Conservation (phyloP, 148 eudicot genomes). For the Drosera capensis region DNA sequence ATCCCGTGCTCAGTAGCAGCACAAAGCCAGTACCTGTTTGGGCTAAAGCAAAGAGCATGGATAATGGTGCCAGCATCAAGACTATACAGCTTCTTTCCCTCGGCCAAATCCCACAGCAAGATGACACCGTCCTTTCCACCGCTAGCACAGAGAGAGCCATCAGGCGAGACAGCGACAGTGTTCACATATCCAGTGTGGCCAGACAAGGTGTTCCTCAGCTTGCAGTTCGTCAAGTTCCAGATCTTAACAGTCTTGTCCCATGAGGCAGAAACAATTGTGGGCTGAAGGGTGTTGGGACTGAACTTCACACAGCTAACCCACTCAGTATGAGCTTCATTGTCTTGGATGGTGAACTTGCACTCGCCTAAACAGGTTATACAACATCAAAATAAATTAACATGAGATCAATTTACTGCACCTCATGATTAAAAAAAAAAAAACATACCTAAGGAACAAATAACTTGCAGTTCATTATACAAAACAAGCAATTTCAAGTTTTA, state of each 20-base stretch:
- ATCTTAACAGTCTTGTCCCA: constrained; percentile 23
- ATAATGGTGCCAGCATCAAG: constrained; percentile 59
- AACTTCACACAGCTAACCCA: constrained; percentile 20
- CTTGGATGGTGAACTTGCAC: constrained; percentile 64
- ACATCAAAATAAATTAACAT: background rate
- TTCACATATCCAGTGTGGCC: constrained; percentile 14
- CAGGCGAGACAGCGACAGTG: constrained; percentile 16
- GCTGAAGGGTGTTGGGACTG: constrained; percentile 25
- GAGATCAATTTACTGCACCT: background rate
- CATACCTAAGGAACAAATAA: background rate
- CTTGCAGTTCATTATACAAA: too few species aligned
- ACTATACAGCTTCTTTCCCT: constrained; percentile 71
- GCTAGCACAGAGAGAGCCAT: constrained; percentile 19
- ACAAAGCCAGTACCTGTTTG: constrained; percentile 93
- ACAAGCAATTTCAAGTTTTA: too few species aligned
- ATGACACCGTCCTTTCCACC: constrained; percentile 16
- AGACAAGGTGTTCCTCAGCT: constrained; percentile 5
- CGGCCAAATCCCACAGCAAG: constrained; percentile 73
- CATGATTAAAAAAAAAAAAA: background rate
- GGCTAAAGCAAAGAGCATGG: constrained; percentile 81
- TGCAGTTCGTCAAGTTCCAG: constrained; percentile 28
- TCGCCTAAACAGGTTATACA: constrained; percentile 16
- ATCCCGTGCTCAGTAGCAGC: constrained; percentile 83
- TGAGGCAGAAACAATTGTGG: constrained; percentile 13
- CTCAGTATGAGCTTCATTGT: constrained; percentile 15